phyloP scores from a whole-genome alignment of 2,329 filamentous ascomycete genomes.

The Aspergillus pseudoterreus region DNA sequence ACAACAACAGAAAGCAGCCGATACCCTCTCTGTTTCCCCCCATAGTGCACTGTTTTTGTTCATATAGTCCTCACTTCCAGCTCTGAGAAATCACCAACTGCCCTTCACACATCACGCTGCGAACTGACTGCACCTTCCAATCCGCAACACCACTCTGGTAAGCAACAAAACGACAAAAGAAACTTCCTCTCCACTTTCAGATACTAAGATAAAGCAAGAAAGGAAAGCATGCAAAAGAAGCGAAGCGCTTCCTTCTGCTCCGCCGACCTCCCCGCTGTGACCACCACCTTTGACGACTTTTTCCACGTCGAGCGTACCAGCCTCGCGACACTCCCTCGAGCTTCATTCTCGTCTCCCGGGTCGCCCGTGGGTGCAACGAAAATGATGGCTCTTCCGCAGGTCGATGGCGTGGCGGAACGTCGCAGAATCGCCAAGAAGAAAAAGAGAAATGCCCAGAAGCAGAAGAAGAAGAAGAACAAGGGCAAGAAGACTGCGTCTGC shows the following conservation, averaged over 20 bases:
- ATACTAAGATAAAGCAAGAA: not conserved
- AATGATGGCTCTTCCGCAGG: conserved; percentile 6
- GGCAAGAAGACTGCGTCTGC: not conserved
- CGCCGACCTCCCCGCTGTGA: conserved; percentile 10
- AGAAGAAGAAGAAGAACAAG: conserved; percentile 1
- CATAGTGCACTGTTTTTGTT: not conserved
- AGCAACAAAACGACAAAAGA: not conserved
- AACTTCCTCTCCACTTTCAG: not conserved
- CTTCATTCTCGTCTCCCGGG: not conserved
- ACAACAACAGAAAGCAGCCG: not conserved
- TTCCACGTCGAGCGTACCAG: conserved; percentile 9
- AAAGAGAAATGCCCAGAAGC: conserved; percentile 7
- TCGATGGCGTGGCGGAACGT: conserved; percentile 7
- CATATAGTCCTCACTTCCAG: too few species aligned
- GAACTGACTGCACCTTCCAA: not conserved
- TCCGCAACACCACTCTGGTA: not conserved
- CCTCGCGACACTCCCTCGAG: not conserved
- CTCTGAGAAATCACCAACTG: too few species aligned
- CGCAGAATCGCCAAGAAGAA: conserved; percentile 7
- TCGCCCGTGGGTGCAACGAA: not conserved
- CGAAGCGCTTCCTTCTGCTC: conserved; percentile 16
- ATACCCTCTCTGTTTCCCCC: not conserved
- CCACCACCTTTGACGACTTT: conserved; percentile 7
- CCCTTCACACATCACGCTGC: not conserved
- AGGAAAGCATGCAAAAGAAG: not conserved